Percentiles rank a stretch among this genome's conserved stretches.
Evolutionary conservation across 768 basidiomycete species (phyloP).

Genomic region (Pulveroboletus frians): DNA sequence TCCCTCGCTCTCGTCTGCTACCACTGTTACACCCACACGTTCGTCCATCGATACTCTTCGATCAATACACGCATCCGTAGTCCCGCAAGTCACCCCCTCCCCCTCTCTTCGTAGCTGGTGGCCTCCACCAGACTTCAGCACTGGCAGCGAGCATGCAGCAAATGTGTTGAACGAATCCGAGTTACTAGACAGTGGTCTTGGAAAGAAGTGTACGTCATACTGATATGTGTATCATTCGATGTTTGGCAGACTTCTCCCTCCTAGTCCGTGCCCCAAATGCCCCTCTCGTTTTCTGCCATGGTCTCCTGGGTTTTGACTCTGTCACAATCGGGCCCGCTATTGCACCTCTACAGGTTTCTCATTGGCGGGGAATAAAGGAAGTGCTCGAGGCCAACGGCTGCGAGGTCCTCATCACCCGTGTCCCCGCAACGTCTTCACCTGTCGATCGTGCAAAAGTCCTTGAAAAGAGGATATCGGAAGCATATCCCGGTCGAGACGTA

Average conservation of each 20-base stretch:
- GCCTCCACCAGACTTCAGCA: constrained; percentile 39
- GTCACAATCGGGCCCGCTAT: constrained; percentile 74
- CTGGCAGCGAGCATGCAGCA: constrained; percentile 40
- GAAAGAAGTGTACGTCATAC: constrained; percentile 56
- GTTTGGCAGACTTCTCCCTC: neutral
- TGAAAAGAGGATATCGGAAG: constrained; percentile 71
- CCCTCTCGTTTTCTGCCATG: constrained; percentile 94
- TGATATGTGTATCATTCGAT: neutral
- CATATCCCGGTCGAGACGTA: constrained; percentile 76
- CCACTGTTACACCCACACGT: constrained; percentile 27
- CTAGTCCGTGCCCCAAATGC: constrained; percentile 73
- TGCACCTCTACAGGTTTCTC: constrained; percentile 78
- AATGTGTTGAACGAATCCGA: constrained; percentile 50
- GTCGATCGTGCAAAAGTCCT: constrained; percentile 86
- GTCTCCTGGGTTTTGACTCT: constrained; percentile 84
- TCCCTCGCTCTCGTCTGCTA: constrained; percentile 16
- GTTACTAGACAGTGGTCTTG: constrained; percentile 32
- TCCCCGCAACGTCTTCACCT: constrained; percentile 88
- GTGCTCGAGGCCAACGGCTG: constrained; percentile 83
- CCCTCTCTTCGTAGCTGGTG: constrained; percentile 40
- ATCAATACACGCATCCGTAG: constrained; percentile 31
- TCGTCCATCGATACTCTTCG: constrained; percentile 61
- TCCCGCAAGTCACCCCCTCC: constrained; percentile 24
- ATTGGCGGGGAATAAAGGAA: constrained; percentile 97
- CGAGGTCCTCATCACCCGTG: constrained; percentile 89